phyloP scores from a whole-genome alignment of 331 rosid genomes.

The Prunus yedoensis region DNA sequence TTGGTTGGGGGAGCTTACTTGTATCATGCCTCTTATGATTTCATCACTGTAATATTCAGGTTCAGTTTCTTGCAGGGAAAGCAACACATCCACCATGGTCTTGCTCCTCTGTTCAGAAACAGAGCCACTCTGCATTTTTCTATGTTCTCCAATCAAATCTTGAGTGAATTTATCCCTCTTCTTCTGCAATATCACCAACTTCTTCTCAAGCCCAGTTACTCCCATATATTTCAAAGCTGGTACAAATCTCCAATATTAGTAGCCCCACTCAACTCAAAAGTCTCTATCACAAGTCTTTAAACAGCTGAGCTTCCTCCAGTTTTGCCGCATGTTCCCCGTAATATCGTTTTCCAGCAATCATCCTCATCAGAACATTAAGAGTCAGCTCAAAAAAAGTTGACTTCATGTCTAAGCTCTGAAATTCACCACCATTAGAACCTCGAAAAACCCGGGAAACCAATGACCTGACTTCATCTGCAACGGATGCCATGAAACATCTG shows the following conservation, averaged over 20 bases:
- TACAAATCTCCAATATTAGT: constrained; percentile 37
- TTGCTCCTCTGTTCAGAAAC: neutral
- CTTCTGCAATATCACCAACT: constrained; percentile 21
- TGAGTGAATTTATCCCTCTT: constrained; percentile 32
- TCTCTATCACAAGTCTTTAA: constrained; percentile 31
- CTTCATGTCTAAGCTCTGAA: constrained; percentile 35
- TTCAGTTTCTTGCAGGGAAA: constrained; percentile 29
- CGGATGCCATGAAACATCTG: constrained; percentile 28
- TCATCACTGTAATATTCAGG: constrained; percentile 32
- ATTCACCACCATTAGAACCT: constrained; percentile 1
- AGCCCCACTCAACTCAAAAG: constrained; percentile 32
- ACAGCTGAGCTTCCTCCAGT: constrained; percentile 23
- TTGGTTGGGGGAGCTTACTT: constrained; percentile 10
- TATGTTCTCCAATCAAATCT: constrained; percentile 34
- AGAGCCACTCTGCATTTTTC: neutral
- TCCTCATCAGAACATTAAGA: constrained; percentile 40
- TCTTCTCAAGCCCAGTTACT: constrained; percentile 18
- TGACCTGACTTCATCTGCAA: constrained; percentile 25
- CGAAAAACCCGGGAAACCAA: constrained; percentile 16
- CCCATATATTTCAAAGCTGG: constrained; percentile 29
- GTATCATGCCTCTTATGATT: constrained; percentile 37
- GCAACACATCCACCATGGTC: constrained; percentile 37
- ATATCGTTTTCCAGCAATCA: constrained; percentile 38
- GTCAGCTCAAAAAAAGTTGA: constrained; percentile 29
- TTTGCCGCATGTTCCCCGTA: constrained; percentile 25